phyloP scores from a whole-genome alignment of 2,329 filamentous ascomycete genomes.

The Ilyonectria robusta region DNA sequence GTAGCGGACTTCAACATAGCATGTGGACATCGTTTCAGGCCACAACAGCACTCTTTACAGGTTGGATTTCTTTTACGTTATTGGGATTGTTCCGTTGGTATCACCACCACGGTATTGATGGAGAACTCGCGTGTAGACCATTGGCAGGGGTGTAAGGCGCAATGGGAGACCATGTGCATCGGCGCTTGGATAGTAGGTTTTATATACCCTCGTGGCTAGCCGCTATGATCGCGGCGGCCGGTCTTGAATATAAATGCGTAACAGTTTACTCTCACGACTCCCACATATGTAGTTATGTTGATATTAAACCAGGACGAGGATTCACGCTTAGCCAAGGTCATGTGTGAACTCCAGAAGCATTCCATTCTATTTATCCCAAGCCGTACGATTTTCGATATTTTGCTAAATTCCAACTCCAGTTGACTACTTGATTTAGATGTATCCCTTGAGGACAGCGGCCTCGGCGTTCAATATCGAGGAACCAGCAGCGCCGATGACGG shows the following conservation, averaged over 20 bases:
- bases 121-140: slow-evolving; percentile 15
- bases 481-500: slow-evolving; percentile 95
- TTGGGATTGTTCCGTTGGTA: slow-evolving; percentile 3
- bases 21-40: slow-evolving; percentile 12
- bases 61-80: slow-evolving; percentile 3
- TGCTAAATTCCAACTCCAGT: neutral
- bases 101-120: neutral
- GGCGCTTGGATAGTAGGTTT: slow-evolving; percentile 15
- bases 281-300: neutral
- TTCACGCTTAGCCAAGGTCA: neutral
- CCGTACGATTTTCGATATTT: slow-evolving; percentile 19
- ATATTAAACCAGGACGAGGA: neutral
- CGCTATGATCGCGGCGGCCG: neutral
- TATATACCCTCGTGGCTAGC: slow-evolving; percentile 26
- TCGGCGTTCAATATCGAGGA: slow-evolving; percentile 96
- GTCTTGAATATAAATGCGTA: slow-evolving; percentile 15
- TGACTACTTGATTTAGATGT: slow-evolving; percentile 67
- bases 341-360: slow-evolving; percentile 15
- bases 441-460: slow-evolving; percentile 90
- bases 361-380: slow-evolving; percentile 18
- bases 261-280: neutral
- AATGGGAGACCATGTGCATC: slow-evolving; percentile 5
- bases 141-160: slow-evolving; percentile 12
- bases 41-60: slow-evolving; percentile 15
- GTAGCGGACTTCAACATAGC: neutral